Evolutionary conservation across 2,329 filamentous ascomycete species (phyloP), one percentile per base, ranked within the genome.

Genomic region (Aureobasidium sp.): DNA sequence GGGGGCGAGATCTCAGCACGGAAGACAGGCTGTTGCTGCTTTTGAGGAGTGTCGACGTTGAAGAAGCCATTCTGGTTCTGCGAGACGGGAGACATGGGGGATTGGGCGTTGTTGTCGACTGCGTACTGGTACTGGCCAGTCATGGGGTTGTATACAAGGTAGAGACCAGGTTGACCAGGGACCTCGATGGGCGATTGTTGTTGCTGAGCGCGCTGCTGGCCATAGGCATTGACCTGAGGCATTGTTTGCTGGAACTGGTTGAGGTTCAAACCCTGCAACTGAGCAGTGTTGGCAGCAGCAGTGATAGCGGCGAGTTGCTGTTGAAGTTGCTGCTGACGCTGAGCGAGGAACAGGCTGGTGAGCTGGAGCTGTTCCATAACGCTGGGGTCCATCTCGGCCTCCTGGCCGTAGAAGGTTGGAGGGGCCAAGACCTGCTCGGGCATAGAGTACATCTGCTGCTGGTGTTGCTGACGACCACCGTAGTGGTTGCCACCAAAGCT

Each of bases 271-370:
- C 84, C 84, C 72, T 91, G 88, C 69, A 92, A 88, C 74, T 92
- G 88, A 29, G 58, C 49, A 29, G 47, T 51, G 74, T 91, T 88
- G 62, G 90, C 88, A 38, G 89, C 88, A 57, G 86, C 85, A 69
- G 93, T 94, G 25, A 96, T 85, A 65, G 79, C 89, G 67, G 90
- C 84, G 66, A 97, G 82, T 76, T 97, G 91, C 76, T 96, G 92
- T 76, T 97, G 92, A 57, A 97, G 84, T 65, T 89, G 88, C 77
- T 96, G 91, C 76, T 97, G 93, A 75, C 96, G 92, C 71, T 96
- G 90, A 42, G 91, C 90, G 54, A 99, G 82, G 70, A 95, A 95
- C 71, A 94, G 78, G 73, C 96, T 96, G 69, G 91, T 95, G 61
- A 90, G 88, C 69, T 96, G 84, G 65, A 97, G 80, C 74, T 96